phyloP scores from a whole-genome alignment of 768 basidiomycete species.

The Naganishia onofrii region DNA sequence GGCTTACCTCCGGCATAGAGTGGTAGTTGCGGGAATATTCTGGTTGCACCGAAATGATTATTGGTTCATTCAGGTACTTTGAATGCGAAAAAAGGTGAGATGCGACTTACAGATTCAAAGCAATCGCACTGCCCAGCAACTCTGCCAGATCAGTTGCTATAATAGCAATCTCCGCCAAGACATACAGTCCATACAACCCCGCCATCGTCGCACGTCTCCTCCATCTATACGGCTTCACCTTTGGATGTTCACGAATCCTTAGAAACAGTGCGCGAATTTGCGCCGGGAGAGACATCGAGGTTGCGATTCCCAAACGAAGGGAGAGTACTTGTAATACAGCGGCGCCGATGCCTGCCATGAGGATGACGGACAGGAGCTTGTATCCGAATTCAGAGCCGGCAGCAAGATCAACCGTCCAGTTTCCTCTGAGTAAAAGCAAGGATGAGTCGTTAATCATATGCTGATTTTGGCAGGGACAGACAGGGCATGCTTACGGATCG shows the following conservation, averaged over 20 bases:
- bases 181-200: slow-evolving; percentile 39
- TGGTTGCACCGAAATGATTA: no score
- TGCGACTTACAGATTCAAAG: slow-evolving; percentile 60
- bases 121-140: slow-evolving; percentile 76
- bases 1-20: slow-evolving; percentile 45
- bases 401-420: slow-evolving; percentile 86
- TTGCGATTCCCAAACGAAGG: slow-evolving; percentile 65
- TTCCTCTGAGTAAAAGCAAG: slow-evolving; percentile 60
- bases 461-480: background rate
- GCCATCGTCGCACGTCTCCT: slow-evolving; percentile 28
- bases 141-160: slow-evolving; percentile 78
- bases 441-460: slow-evolving; percentile 25
- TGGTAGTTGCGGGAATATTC: slow-evolving; percentile 51
- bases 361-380: slow-evolving; percentile 76
- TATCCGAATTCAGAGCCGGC: slow-evolving; percentile 85
- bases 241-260: slow-evolving; percentile 39
- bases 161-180: slow-evolving; percentile 65
- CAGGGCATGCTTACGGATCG: slow-evolving; percentile 40
- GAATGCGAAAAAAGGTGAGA: background rate
- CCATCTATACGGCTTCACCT: slow-evolving; percentile 21
- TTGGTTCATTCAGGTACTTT: no score
- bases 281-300: slow-evolving; percentile 41
- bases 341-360: slow-evolving; percentile 77
- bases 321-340: slow-evolving; percentile 77
- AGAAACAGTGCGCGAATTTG: slow-evolving; percentile 45